Conservation (phyloP, 768 basidiomycete genomes). For the Boletus barrowsii region DNA sequence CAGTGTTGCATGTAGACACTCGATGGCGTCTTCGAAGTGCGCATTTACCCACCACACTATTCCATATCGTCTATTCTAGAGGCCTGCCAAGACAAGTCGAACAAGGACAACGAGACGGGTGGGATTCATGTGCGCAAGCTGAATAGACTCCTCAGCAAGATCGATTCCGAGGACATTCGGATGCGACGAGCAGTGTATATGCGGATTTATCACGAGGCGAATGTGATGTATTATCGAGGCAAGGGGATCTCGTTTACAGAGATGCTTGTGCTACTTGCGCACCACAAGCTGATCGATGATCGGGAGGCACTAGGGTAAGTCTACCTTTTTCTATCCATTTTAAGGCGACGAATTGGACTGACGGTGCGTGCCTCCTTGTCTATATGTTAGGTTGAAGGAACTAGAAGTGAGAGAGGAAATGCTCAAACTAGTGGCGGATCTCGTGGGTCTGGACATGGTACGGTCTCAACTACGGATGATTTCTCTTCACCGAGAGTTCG, state of each 20-base stretch:
- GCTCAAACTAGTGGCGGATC: slow-evolving; percentile 75
- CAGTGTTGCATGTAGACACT: slow-evolving; percentile 53
- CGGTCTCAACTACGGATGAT: slow-evolving; percentile 77
- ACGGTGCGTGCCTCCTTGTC: not conserved
- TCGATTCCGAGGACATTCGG: slow-evolving; percentile 64
- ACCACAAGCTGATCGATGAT: slow-evolving; percentile 90
- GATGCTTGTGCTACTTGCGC: slow-evolving; percentile 84
- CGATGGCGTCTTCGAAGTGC: slow-evolving; percentile 83
- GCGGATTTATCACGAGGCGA: slow-evolving; percentile 84
- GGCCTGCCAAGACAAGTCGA: slow-evolving; percentile 40
- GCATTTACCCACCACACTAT: slow-evolving; percentile 74
- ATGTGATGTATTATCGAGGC: slow-evolving; percentile 63
- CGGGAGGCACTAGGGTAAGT: slow-evolving; percentile 84
- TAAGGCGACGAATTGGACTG: not conserved
- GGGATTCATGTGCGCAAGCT: slow-evolving; percentile 67
- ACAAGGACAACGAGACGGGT: slow-evolving; percentile 36
- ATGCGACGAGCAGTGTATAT: slow-evolving; percentile 68
- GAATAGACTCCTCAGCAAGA: slow-evolving; percentile 50
- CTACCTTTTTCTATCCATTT: not conserved
- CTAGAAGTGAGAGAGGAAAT: slow-evolving; percentile 71
- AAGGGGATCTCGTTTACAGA: slow-evolving; percentile 87
- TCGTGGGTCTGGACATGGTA: slow-evolving; percentile 83
- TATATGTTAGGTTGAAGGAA: slow-evolving; percentile 65
- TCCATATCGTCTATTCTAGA: slow-evolving; percentile 59
- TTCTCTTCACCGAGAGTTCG: slow-evolving; percentile 65